phyloP scores from a whole-genome alignment of 345 rosid genomes.

The Eucalyptus viminalis region DNA sequence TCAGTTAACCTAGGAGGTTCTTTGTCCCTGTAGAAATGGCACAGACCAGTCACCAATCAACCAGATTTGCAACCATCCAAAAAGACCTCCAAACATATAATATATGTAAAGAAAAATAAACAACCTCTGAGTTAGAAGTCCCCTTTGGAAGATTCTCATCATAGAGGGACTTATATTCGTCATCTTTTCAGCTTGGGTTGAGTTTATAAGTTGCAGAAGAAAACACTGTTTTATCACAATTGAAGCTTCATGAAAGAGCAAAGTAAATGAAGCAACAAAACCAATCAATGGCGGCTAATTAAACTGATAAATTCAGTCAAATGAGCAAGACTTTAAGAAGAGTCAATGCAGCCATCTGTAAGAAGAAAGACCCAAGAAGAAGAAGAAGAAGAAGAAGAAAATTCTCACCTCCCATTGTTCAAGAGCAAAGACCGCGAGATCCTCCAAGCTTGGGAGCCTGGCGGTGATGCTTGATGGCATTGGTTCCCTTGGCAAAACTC shows the following conservation, averaged over 20 bases:
- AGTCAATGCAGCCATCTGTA: neutral
- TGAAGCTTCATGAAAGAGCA: slow-evolving; percentile 11
- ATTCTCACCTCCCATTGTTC: slow-evolving; percentile 89
- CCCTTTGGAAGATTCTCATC: slow-evolving; percentile 87
- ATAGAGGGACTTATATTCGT: slow-evolving; percentile 81
- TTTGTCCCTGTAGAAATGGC: slow-evolving; percentile 48
- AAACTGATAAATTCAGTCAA: neutral
- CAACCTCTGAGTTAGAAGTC: slow-evolving; percentile 74
- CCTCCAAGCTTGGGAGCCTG: slow-evolving; percentile 67
- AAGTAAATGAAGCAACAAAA: neutral
- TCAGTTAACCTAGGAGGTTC: slow-evolving; percentile 78
- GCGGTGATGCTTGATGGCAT: slow-evolving; percentile 44
- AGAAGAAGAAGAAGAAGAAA: neutral
- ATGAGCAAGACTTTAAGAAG: neutral
- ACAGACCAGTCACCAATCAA: neutral
- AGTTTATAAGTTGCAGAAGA: slow-evolving; percentile 83
- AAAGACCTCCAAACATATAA: neutral
- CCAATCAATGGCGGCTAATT: neutral
- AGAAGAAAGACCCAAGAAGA: neutral
- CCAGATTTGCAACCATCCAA: neutral
- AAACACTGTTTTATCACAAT: slow-evolving; percentile 54
- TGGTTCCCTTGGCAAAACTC: slow-evolving; percentile 82
- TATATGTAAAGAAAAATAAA: neutral
- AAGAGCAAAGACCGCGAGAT: slow-evolving; percentile 72
- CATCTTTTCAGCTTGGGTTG: slow-evolving; percentile 57